These are phyloP conservation scores for Backusella tuberculispora DNA, from an alignment of 192 early-diverging fungal species.

Conservation along the genomic window DNA sequence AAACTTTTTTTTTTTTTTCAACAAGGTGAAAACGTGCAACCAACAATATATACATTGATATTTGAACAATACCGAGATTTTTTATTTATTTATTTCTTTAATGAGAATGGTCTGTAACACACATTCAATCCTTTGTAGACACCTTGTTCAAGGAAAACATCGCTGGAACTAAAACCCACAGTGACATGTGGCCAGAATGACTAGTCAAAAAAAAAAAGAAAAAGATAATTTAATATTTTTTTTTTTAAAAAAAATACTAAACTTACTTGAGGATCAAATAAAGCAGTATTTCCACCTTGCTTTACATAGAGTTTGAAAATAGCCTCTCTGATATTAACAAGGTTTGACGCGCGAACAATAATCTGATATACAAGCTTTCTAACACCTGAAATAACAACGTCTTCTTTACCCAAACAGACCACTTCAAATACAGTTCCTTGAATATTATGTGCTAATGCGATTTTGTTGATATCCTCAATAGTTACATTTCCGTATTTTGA, in stretches of 20 bases:
- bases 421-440: conserved; percentile 57
- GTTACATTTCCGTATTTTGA: conserved; percentile 59
- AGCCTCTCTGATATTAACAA: conserved; percentile 54
- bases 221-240: not conserved
- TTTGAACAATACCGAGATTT: no score
- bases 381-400: conserved; percentile 35
- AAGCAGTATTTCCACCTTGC: conserved; percentile 68
- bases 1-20: not conserved
- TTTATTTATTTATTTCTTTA: conserved; percentile 9
- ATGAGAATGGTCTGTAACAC: conserved; percentile 59
- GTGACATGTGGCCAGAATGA: conserved; percentile 73
- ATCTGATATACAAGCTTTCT: conserved; percentile 43
- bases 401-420: conserved; percentile 64
- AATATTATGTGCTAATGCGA: conserved; percentile 56
- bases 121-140: conserved; percentile 73
- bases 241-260: not conserved
- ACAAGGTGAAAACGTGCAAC: no score
- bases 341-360: conserved; percentile 49
- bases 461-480: conserved; percentile 63
- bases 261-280: conserved; percentile 60
- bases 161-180: conserved; percentile 63
- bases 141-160: conserved; percentile 68
- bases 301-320: conserved; percentile 59
- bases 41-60: no score
- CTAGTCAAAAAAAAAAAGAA: conserved; percentile 26